Evolutionary conservation across 768 basidiomycete genomes (phyloP), one percentile per base, ranked within the genome.

Genomic region (Mycena metata): DNA sequence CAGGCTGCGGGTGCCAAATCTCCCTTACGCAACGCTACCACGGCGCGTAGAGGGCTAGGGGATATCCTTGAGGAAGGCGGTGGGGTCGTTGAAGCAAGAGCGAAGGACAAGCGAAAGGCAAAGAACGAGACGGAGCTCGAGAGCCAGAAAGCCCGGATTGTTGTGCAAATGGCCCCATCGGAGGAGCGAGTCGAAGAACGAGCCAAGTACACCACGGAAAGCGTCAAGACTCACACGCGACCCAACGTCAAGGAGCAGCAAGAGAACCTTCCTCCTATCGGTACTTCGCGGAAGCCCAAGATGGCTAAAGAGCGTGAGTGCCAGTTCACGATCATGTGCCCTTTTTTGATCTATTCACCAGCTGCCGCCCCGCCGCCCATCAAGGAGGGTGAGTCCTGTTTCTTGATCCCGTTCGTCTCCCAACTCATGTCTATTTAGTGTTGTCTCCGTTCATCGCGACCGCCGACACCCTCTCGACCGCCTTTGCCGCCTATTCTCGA

Each of bases 141-240:
- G 77, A 88, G 89, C 13, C 96, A 96, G 81, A 97, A 97, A 80
- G 95, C 95, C 54, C 85, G 95, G 62, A 96, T 97, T 66, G 96
- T 97, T 2, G 93, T 94, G 55, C 94, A 96, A 83, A 96, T 96
- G 95, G 94, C 90, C 4, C 91, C 91, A 61, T 78, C 75, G 69
- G 78, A 80, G 10, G 69, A 59, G 19, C 77, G 76, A 62, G 78
- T 75, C 49, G 80, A 78, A 69, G 77, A 80, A 33, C 75, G 78
- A 60, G 59, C 52, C 58, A 67, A 57, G 56, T 47, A 60, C 23
- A 39, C 35, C 56, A 56, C 54, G 21, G 75, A 75, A 66, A 76
- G 71, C 45, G 67, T 61, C 35, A 64, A 56, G 35, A 51, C 26
- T n/a, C 61, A 49, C 60, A 10, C 46, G 13, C 26, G 60, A 15